phyloP scores from a whole-genome alignment of 805 yeast genomes.

The Debaryomyces hansenii region DNA sequence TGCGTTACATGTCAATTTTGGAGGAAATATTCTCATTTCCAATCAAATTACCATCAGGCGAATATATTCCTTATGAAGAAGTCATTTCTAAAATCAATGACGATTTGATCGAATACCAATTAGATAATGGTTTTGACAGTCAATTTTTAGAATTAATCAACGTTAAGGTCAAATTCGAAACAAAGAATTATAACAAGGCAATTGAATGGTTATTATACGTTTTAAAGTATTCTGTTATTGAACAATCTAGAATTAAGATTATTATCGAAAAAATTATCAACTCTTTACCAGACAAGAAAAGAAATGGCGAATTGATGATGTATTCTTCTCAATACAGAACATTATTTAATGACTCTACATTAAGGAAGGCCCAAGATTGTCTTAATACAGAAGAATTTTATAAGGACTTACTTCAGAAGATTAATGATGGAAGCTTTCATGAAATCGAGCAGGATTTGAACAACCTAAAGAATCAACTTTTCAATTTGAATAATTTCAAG shows the following conservation, averaged over 20 bases:
- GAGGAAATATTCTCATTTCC: constrained; percentile 75
- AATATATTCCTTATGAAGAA: constrained; percentile 62
- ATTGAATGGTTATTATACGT: constrained; percentile 75
- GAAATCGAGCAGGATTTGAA: constrained; percentile 52
- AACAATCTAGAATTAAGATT: constrained; percentile 66
- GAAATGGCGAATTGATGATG: constrained; percentile 66
- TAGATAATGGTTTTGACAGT: constrained; percentile 58
- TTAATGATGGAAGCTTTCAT: constrained; percentile 55
- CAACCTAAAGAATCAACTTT: constrained; percentile 49
- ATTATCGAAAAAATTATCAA: constrained; percentile 62
- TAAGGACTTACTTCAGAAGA: constrained; percentile 40
- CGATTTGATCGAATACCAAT: constrained; percentile 64
- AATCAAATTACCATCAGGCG: constrained; percentile 60
- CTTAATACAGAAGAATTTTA: constrained; percentile 62
- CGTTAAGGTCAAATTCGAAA: constrained; percentile 60
- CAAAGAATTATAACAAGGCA: constrained; percentile 62
- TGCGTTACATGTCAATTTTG: constrained; percentile 65
- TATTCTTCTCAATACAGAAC: constrained; percentile 57
- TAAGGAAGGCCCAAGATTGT: constrained; percentile 64
- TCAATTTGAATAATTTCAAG: constrained; percentile 60
- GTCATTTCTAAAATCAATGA: constrained; percentile 73
- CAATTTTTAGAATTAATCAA: constrained; percentile 66
- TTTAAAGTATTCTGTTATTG: constrained; percentile 67
- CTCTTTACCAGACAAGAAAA: constrained; percentile 59
- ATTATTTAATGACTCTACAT: constrained; percentile 57